Base-by-base conservation (phyloP, 306 rosid genomes). In the Betula pendula region DNA sequence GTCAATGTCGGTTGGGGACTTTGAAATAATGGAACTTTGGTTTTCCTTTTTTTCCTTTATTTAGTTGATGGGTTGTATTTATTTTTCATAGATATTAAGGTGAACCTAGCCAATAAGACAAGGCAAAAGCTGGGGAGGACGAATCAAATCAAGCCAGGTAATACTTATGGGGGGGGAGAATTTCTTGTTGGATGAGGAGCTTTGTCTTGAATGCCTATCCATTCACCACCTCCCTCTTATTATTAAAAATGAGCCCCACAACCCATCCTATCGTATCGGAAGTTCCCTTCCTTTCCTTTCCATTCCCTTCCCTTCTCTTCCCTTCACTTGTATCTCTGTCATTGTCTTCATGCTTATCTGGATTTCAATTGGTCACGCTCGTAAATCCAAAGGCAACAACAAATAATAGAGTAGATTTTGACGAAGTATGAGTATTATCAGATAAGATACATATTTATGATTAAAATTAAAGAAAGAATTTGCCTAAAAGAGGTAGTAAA, bases 21-120 rank as follows among this genome's bases (percentile, higher is more conserved):
- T 38, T 7, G 42, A 38, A 38, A 82, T 76, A 48, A 77, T 73
- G 74, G 48, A 60, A 53, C 19, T 5, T 20, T 74, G 31, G 13
- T 67, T 80, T 80, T 67, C 9, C 44, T 15, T 20, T 19, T 7
- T 8, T 19, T 15, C 71, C 42, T 8, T 10, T 55, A 0, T 4
- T 29, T 19, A 45, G 27, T 1, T 14, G 45, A 3, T 75, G 40
- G 77, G 45, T 48, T 29, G 38, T 58, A 76, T 38, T 20, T 20
- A 3, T 35, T 60, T 82, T 60, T 27, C 17, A 53, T 29, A 73
- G 84, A 83, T 80, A 80, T 73, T 20, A 35, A 73, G 79, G 82
- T 86, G 90, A 89, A 89, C 87, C 88, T 79, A 69, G 89, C 74
- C 69, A 88, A 89, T 84, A 87, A 81, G 92, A 88, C 93, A 91